phyloP scores from a whole-genome alignment of 169 alveolate genomes.

The Plasmodium cynomolgi region DNA sequence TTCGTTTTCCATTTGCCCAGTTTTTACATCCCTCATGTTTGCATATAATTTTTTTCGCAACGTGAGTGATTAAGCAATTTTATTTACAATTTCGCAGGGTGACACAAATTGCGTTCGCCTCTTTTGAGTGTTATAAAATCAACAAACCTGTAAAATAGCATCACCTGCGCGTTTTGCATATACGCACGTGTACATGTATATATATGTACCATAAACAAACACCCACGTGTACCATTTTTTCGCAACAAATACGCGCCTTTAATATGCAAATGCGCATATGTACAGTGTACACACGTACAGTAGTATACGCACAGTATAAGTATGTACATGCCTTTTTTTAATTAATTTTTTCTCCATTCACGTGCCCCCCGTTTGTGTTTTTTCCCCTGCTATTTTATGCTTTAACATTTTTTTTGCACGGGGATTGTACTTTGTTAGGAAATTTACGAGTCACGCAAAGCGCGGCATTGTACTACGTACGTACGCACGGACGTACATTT shows the following conservation, averaged over 20 bases:
- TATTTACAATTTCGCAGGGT: neutral
- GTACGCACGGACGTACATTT: neutral
- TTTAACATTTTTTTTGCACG: slow-evolving; percentile 8
- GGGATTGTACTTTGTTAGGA: slow-evolving; percentile 9
- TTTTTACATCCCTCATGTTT: neutral
- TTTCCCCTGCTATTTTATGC: neutral
- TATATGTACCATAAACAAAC: neutral
- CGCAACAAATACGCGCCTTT: neutral
- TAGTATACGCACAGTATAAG: neutral
- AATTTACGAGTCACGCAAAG: neutral
- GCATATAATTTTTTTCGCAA: slow-evolving; percentile 1
- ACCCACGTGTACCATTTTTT: neutral
- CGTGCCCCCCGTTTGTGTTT: neutral
- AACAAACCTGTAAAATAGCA: slow-evolving; percentile 2
- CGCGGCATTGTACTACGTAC: slow-evolving; percentile 5
- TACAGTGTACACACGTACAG: neutral
- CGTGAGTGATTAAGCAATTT: slow-evolving; percentile 13
- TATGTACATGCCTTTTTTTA: neutral
- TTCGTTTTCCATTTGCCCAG: slow-evolving; percentile 4
- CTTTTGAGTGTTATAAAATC: slow-evolving; percentile 5
- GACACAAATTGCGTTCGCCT: slow-evolving; percentile 23
- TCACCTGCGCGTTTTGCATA: neutral
- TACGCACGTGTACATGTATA: neutral
- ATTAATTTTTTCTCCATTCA: neutral
- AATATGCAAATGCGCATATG: neutral